Base-by-base conservation (phyloP, 1,139 yeast species). In the Protomyces inundatus region DNA sequence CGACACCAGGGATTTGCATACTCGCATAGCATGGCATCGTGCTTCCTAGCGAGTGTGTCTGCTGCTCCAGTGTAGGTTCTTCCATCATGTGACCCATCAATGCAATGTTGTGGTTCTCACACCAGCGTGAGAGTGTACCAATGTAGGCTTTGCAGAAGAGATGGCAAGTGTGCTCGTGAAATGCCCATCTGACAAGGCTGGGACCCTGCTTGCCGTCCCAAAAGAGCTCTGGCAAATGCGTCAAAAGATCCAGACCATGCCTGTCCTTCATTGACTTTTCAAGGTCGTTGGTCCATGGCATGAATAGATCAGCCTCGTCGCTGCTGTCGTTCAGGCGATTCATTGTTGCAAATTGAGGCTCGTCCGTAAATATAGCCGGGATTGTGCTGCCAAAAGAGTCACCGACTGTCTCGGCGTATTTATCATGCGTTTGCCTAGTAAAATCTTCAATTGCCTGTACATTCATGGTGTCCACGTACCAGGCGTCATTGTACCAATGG, bases 21-120 rank as follows among this genome's bases (percentile, higher is more conserved):
- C 56, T 51, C 35, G 56, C 45, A 42, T 58, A 58, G 52, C 52
- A 39, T n/a, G 56, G 35, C 62, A 58, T 58, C 3, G 62, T 55
- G 14, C 54, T 55, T 6, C 62, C 62, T 2, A 58, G 52, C n/a
- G 52, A 51, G 14, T 58, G 62, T 34, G 62, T 58, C 37, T 58
- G 62, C 45, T 51, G 56, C 33, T 51, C 35, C 34, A 58, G 36
- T 7, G 62, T 58, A 6, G 62, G 62, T 33, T 58, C 62, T 51
- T 58, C 62, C 62, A 58, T 58, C 62, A 58, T 58, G 32, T 58
- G 62, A 9, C 62, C 62, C 62, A 58, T 58, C 62, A 51, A 51
- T 33, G 45, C 62, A 7, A 58, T 14, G 5, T 16, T 12, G 30
- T 58, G 62, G 12, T 53, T 34, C 36, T 58, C 62, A 16, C 62